Conservation (phyloP, 164 flowering plant genomes). For the Hamamelis virginiana region DNA sequence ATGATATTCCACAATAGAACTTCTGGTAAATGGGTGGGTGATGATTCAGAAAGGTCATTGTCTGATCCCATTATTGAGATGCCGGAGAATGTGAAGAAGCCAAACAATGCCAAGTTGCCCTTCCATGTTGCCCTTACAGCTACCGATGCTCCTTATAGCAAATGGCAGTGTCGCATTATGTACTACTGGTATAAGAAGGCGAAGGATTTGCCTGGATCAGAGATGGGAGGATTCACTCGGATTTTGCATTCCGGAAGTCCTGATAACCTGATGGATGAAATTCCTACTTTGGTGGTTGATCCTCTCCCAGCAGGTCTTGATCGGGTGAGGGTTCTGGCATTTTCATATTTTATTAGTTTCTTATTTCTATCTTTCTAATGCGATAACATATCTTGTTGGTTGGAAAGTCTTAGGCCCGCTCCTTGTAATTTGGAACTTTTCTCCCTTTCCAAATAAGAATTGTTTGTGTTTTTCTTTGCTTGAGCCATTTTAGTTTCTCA, state of each 20-base stretch:
- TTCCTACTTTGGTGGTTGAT: slow-evolving; percentile 88
- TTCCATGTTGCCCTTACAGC: slow-evolving; percentile 94
- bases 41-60: slow-evolving; percentile 19
- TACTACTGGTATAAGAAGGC: slow-evolving; percentile 90
- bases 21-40: slow-evolving; percentile 16
- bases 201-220: slow-evolving; percentile 78
- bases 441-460: not conserved
- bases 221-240: slow-evolving; percentile 91
- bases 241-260: slow-evolving; percentile 88
- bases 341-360: not conserved
- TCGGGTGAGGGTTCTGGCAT: slow-evolving; percentile 51
- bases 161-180: slow-evolving; percentile 98
- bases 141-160: slow-evolving; percentile 78
- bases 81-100: slow-evolving; percentile 45
- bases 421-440: not conserved
- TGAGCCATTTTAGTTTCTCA: not conserved
- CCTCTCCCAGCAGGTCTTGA: slow-evolving; percentile 89
- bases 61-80: slow-evolving; percentile 61
- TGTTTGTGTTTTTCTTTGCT: not conserved
- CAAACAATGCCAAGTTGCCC: slow-evolving; percentile 25
- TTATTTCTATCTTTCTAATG: not conserved
- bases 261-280: slow-evolving; percentile 87
- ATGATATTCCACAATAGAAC: slow-evolving; percentile 43
- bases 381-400: not conserved
- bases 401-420: not conserved